These are phyloP conservation scores for Lasiodiplodia citricola DNA, from an alignment of 2,329 filamentous ascomycete genomes.

Conservation along the genomic window DNA sequence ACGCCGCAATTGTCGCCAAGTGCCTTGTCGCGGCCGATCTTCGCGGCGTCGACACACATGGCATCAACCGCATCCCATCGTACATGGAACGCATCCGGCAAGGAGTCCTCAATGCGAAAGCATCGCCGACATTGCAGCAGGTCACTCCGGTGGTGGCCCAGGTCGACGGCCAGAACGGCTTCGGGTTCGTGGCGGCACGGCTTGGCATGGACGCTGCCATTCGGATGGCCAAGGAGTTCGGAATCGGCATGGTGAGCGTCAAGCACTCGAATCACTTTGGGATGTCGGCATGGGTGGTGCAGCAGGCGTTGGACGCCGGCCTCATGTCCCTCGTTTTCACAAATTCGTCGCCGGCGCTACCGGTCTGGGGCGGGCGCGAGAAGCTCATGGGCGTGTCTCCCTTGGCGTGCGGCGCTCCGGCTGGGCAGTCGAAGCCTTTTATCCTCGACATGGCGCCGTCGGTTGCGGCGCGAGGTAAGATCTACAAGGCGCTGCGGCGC, in stretches of 20 bases:
- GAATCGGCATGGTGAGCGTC: slow-evolving; percentile 77
- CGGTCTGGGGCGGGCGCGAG: slow-evolving; percentile 70
- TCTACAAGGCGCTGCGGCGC: slow-evolving; percentile 71
- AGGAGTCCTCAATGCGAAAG: slow-evolving; percentile 68
- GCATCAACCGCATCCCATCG: slow-evolving; percentile 76
- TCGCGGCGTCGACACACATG: slow-evolving; percentile 80
- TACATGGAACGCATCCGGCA: slow-evolving; percentile 76
- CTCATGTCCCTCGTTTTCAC: slow-evolving; percentile 68
- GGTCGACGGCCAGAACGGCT: slow-evolving; percentile 71
- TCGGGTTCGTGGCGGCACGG: slow-evolving; percentile 75
- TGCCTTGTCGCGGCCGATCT: slow-evolving; percentile 77
- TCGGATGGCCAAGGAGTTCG: slow-evolving; percentile 66
- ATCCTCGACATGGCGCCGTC: slow-evolving; percentile 78
- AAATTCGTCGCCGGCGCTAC: slow-evolving; percentile 70
- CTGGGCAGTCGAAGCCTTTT: slow-evolving; percentile 64
- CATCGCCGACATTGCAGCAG: slow-evolving; percentile 63
- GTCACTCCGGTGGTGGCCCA: slow-evolving; percentile 74
- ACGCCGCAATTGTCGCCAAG: slow-evolving; percentile 68
- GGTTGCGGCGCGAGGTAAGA: slow-evolving; percentile 73
- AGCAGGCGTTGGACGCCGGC: slow-evolving; percentile 73
- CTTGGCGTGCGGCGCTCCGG: slow-evolving; percentile 77
- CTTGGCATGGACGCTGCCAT: slow-evolving; percentile 71
- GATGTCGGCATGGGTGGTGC: slow-evolving; percentile 81
- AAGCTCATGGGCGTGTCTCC: slow-evolving; percentile 77
- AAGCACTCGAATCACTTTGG: slow-evolving; percentile 83